Base-by-base conservation (phyloP, 2,329 filamentous ascomycete genomes). In the Helminthosporium solani region DNA sequence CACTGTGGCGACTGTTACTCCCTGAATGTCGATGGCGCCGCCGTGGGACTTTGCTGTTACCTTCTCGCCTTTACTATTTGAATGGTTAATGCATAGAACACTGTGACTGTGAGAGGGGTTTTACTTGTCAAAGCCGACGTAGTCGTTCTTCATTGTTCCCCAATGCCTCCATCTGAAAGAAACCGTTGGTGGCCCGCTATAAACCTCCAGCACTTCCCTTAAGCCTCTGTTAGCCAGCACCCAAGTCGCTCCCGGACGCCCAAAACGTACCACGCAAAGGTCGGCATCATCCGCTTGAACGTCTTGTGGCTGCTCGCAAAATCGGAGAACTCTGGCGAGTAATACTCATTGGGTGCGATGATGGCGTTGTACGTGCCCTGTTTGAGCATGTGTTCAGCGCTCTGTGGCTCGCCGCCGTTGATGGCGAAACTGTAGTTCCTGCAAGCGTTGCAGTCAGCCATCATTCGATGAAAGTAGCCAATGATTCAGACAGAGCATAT, bases 221-320 rank as follows among this genome's bases (percentile, higher is more conserved):
- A 3, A 27, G 12, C 11, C 20, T 25, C 9, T 25, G 19, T 25
- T 27, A 25, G 35, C 28, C 7, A 14, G 14, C 9, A n/a, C 12
- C 14, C 14, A 31, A n/a, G 12, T 31, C 28, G 8, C 28, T 8
- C 14, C 28, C 14, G 14, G 14, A 3, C 7, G 5, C 9, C 3
- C 14, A 12, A 23, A 15, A 38, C 35, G n/a, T 27, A 38, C 83
- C 84, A 87, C 0, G 83, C 84, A 65, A 87, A 87, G 0, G 78
- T 82, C 0, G 84, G 84, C 83, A 87, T 87, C 83, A 86, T 86
- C 42, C 82, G 73, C 72, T 86, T 86, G 67, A 87, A 87, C 0
- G 81, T 82, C 74, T 86, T 86, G 73, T 87, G 84, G 60, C 80
- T 85, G 3, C 73, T 75, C 1, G 77, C 75, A 56, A 87, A 86